Conservation (phyloP, 2,329 filamentous ascomycete species). For the Fusarium kyushuense region DNA sequence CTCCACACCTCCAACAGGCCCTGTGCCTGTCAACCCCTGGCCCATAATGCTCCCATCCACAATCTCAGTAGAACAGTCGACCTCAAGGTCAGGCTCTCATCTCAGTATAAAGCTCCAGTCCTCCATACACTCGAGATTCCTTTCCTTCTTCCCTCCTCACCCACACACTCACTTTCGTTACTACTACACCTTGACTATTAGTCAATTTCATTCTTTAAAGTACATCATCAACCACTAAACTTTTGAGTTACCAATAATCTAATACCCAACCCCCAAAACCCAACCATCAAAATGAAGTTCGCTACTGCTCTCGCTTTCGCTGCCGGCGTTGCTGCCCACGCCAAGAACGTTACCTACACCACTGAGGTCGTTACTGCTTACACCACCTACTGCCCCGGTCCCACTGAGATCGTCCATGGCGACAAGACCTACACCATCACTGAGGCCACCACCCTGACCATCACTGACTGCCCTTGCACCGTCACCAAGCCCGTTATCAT, state of each 20-base stretch:
- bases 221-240: slow-evolving; percentile 45
- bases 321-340: slow-evolving; percentile 62
- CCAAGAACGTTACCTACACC: slow-evolving; percentile 62
- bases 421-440: slow-evolving; percentile 77
- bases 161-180: slow-evolving; percentile 49
- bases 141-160: slow-evolving; percentile 59
- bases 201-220: slow-evolving; percentile 49
- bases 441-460: slow-evolving; percentile 75
- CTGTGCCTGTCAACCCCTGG: slow-evolving; percentile 10
- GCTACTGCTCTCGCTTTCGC: slow-evolving; percentile 65
- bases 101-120: slow-evolving; percentile 63
- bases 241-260: slow-evolving; percentile 55
- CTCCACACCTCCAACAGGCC: slow-evolving; percentile 24
- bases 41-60: slow-evolving; percentile 33
- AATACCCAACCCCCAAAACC: slow-evolving; percentile 36
- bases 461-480: slow-evolving; percentile 80
- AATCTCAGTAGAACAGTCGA: slow-evolving; percentile 21
- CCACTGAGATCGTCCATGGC: slow-evolving; percentile 73
- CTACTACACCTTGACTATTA: slow-evolving; percentile 47
- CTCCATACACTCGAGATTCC: slow-evolving; percentile 53
- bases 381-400: slow-evolving; percentile 78
- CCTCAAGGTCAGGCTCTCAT: slow-evolving; percentile 23
- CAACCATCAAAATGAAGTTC: slow-evolving; percentile 73
- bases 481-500: slow-evolving; percentile 69
- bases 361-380: slow-evolving; percentile 75